Conservation (phyloP, 495 filamentous ascomycete genomes). For the Penicillium canescens region DNA sequence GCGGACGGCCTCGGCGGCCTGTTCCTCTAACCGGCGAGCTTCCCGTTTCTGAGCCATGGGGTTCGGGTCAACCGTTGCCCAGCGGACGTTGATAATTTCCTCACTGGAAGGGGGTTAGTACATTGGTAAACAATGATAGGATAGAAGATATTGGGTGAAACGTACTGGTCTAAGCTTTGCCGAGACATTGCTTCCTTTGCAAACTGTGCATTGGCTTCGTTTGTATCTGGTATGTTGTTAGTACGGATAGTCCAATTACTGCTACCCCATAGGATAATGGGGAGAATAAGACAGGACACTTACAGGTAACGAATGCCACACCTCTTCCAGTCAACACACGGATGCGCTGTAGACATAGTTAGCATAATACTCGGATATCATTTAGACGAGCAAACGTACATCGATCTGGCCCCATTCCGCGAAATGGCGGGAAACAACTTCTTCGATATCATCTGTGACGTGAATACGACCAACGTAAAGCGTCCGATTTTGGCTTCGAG, state of each 20-base stretch:
- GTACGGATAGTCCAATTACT: too few relatives aligned
- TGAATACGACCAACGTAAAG: slow-evolving; percentile 92
- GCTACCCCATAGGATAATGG: too few relatives aligned
- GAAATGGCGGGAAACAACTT: slow-evolving; percentile 92
- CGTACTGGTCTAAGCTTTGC: slow-evolving; percentile 73
- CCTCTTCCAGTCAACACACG: slow-evolving; percentile 89
- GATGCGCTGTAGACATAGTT: slow-evolving; percentile 52
- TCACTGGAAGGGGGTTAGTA: slow-evolving; percentile 9
- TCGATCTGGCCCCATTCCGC: slow-evolving; percentile 85
- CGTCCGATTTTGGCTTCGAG: slow-evolving; percentile 74
- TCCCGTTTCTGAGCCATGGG: slow-evolving; percentile 93
- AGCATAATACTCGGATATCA: too few relatives aligned
- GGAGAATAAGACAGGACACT: too few relatives aligned
- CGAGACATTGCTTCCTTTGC: slow-evolving; percentile 91
- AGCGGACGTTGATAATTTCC: slow-evolving; percentile 93
- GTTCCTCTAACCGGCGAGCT: slow-evolving; percentile 86
- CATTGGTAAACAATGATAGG: too few relatives aligned
- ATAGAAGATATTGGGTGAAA: not conserved
- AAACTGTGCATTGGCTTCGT: slow-evolving; percentile 85
- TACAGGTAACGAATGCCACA: slow-evolving; percentile 66
- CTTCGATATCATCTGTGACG: slow-evolving; percentile 96
- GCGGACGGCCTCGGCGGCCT: slow-evolving; percentile 95
- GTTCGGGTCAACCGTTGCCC: slow-evolving; percentile 96
- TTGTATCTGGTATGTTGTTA: slow-evolving; percentile 45
- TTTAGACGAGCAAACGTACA: too few relatives aligned